A percentile compares a stretch with the other conserved stretches of the same genome.
Evolutionary conservation across 805 yeast genomes (phyloP).

Genomic region (Monosporozyma solicola): DNA sequence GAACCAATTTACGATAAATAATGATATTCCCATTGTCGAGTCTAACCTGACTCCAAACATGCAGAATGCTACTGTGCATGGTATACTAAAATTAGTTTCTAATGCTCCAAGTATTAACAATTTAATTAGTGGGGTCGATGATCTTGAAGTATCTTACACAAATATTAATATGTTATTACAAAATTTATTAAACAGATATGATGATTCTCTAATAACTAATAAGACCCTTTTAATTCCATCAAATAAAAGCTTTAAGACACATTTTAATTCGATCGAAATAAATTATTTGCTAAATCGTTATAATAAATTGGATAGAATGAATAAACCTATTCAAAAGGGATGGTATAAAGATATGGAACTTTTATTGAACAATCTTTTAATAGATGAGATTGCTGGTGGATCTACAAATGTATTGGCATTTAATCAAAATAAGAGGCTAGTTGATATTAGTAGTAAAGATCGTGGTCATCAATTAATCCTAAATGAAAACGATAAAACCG

Average conservation of each 20-base stretch:
- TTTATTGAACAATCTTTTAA: constrained; percentile 26
- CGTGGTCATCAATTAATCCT: constrained; percentile 32
- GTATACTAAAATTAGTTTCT: constrained; percentile 32
- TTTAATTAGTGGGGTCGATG: constrained; percentile 6
- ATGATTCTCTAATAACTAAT: constrained; percentile 10
- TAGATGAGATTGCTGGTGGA: constrained; percentile 42
- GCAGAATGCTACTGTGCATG: constrained; percentile 61
- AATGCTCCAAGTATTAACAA: constrained; percentile 30
- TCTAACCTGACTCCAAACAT: constrained; percentile 49
- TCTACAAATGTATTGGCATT: constrained; percentile 6
- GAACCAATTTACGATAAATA: constrained; percentile 6
- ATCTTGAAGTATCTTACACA: neutral
- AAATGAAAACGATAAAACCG: constrained; percentile 30
- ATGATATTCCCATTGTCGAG: constrained; percentile 38
- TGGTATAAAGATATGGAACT: constrained; percentile 17
- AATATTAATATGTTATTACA: neutral
- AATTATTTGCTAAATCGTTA: constrained; percentile 33
- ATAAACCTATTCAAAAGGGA: constrained; percentile 5
- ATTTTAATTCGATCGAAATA: constrained; percentile 36
- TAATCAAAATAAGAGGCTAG: neutral
- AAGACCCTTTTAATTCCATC: constrained; percentile 40
- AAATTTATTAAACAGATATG: neutral
- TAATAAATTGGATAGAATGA: constrained; percentile 6
- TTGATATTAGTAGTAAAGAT: constrained; percentile 18
- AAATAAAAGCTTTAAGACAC: constrained; percentile 30